These are phyloP conservation scores for Xylaria sp. DNA, from an alignment of 495 filamentous ascomycete genomes.

Conservation along the genomic window DNA sequence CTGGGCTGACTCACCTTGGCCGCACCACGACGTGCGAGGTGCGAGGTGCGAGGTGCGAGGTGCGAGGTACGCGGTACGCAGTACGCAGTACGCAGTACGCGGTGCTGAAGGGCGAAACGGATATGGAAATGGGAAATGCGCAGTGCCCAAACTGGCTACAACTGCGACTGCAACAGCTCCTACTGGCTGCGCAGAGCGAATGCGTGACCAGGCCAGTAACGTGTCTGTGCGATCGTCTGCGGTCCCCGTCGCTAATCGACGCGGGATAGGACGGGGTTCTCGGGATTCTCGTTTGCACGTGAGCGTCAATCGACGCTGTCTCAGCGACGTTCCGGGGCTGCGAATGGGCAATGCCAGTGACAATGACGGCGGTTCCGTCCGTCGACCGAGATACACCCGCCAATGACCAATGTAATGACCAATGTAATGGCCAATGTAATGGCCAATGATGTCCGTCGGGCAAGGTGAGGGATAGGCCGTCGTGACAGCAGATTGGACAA, in stretches of 20 bases:
- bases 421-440: too few species aligned
- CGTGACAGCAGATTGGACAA: slow-evolving; percentile 5
- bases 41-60: too few species aligned
- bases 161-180: slow-evolving; percentile 26
- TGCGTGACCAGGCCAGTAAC: slow-evolving; percentile 13
- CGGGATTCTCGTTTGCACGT: slow-evolving; percentile 12
- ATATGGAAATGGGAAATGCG: too few species aligned
- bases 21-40: slow-evolving; percentile 29
- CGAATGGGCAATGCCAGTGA: too few species aligned
- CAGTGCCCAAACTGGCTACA: too few species aligned
- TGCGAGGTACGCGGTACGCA: too few species aligned
- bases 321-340: slow-evolving; percentile 25
- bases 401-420: too few species aligned
- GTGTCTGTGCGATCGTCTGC: neutral
- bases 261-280: slow-evolving; percentile 1
- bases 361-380: slow-evolving; percentile 14
- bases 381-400: slow-evolving; percentile 16
- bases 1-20: slow-evolving; percentile 40
- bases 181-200: slow-evolving; percentile 19
- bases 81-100: too few species aligned
- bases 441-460: slow-evolving; percentile 1
- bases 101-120: too few species aligned
- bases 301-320: slow-evolving; percentile 19
- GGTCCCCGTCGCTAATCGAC: slow-evolving; percentile 7
- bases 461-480: slow-evolving; percentile 6